A percentile compares a stretch with the other conserved stretches of the same genome.
phyloP scores from a whole-genome alignment of 768 basidiomycete species.

The Leucocoprinus sp. region DNA sequence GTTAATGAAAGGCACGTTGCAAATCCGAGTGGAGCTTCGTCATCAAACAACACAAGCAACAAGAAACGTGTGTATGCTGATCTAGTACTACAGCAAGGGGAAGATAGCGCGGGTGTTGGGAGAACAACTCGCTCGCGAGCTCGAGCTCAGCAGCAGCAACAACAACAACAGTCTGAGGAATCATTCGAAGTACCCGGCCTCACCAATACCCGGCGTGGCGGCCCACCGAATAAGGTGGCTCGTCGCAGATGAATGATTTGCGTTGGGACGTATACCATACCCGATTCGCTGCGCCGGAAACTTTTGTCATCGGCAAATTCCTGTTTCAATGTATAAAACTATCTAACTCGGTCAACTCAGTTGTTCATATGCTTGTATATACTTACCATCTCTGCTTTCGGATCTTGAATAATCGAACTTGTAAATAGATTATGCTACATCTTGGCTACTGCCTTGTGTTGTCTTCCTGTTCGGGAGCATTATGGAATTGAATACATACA shows the following conservation, averaged over 20 bases:
- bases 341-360: too few relatives aligned
- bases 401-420: slow-evolving; percentile 3
- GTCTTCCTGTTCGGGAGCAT: not conserved
- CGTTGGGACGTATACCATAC: not conserved
- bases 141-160: slow-evolving; percentile 9
- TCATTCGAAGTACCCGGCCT: slow-evolving; percentile 11
- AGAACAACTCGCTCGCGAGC: slow-evolving; percentile 8
- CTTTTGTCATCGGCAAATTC: not conserved
- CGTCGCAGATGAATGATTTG: slow-evolving; percentile 1
- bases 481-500: not conserved
- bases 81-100: slow-evolving; percentile 36
- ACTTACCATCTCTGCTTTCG: slow-evolving; percentile 7
- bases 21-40: slow-evolving; percentile 13
- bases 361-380: slow-evolving; percentile 5
- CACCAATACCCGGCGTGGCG: slow-evolving; percentile 6
- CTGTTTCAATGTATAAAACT: not conserved
- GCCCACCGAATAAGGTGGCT: slow-evolving; percentile 10
- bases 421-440: not conserved
- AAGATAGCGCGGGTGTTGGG: slow-evolving; percentile 13
- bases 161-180: slow-evolving; percentile 1
- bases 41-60: slow-evolving; percentile 18
- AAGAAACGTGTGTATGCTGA: slow-evolving; percentile 36
- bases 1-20: not conserved
- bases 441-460: not conserved
- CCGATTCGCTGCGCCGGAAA: not conserved